Conservation (phyloP, 2,329 filamentous ascomycete species). For the Xylaria sp. region DNA sequence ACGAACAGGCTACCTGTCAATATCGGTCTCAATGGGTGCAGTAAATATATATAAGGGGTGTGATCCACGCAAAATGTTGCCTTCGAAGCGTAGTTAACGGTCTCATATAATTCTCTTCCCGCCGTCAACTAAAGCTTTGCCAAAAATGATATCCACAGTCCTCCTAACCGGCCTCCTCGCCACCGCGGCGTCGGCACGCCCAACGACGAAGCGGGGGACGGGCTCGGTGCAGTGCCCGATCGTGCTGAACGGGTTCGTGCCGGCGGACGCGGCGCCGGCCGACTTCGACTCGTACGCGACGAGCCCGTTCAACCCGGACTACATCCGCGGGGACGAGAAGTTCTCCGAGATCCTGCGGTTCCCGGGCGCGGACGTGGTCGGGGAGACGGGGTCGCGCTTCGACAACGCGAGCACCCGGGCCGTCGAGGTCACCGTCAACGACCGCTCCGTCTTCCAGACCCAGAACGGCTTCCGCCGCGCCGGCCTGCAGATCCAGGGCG, state of each 20-base stretch:
- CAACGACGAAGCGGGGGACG: constrained; percentile 26
- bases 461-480: constrained; percentile 51
- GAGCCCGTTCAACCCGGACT: constrained; percentile 37
- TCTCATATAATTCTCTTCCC: neutral
- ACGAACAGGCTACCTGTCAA: neutral
- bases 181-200: constrained; percentile 20
- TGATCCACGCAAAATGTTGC: neutral
- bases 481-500: constrained; percentile 46
- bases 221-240: constrained; percentile 34
- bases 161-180: constrained; percentile 27
- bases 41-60: constrained; percentile 11
- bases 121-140: neutral
- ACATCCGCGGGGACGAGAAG: constrained; percentile 32
- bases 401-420: constrained; percentile 42
- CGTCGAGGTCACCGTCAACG: constrained; percentile 48
- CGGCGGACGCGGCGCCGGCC: constrained; percentile 26
- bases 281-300: constrained; percentile 39
- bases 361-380: constrained; percentile 31
- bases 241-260: constrained; percentile 33
- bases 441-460: constrained; percentile 48
- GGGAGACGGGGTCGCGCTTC: constrained; percentile 44
- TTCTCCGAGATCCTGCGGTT: constrained; percentile 35
- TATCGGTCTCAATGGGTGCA: neutral
- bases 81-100: neutral
- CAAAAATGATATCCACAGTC: constrained; percentile 28